Evolutionary conservation across 306 rosid genomes (phyloP), one percentile per base, ranked within the genome.

Genomic region (Heteromeles arbutifolia): DNA sequence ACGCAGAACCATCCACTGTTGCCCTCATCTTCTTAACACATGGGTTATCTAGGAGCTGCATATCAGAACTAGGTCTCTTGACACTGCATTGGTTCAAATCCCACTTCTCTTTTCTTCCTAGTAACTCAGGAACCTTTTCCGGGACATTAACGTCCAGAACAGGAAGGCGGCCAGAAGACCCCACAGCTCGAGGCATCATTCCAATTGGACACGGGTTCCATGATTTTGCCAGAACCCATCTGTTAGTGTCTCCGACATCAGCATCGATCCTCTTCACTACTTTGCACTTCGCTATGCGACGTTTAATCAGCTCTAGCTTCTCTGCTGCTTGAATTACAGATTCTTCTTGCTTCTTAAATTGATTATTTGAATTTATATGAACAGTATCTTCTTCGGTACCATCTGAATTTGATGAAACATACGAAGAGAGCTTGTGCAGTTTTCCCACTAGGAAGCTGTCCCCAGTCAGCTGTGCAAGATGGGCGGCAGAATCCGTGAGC

Each of bases 171-270:
- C 99, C 91, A 2, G 97, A 89, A 50, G 91, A 83, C 28, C 98
- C 89, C 3, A 79, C 82, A 28, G 81, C 72, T 31, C 82, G 88
- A 41, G 98, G 97, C 86, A 96, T 81, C 98, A 87, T 90, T 77
- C 99, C 99, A 28, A 96, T 87, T 4, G 98, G 99, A 80, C 99
- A 96, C 2, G 88, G 89, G 70, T 85, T 92, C 99, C 99, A 92
- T 39, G 92, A 86, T 64, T 81, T 86, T 69, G 96, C 80, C 59
- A 83, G 64, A 45, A 84, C 70, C 99, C 99, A 96, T 73, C 79
- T 79, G 61, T 52, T 80, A 29, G 90, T 67, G 52, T 54, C 76
- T 79, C 58, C 61, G 3, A 43, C 63, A 50, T 80, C 83, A n/a
- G 74, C 72, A 61, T 84, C 80, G n/a, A 75, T 48, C 48, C 80